A percentile compares a stretch with the other conserved stretches of the same genome.
Conservation (phyloP, 2,329 filamentous ascomycete species). For the Fusarium sp. region DNA sequence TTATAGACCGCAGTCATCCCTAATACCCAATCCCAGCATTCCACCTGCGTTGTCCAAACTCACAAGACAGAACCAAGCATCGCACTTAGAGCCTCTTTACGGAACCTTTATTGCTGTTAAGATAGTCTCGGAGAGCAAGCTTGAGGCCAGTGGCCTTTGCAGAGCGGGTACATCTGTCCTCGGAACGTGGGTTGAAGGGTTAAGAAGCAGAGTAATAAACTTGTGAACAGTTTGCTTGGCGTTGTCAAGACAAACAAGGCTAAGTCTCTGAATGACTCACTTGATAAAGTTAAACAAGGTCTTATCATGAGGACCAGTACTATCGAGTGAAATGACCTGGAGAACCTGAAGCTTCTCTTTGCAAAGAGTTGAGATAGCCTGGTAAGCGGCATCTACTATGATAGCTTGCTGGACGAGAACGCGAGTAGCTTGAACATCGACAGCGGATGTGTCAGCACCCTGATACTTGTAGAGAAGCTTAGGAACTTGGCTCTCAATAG, state of each 20-base stretch:
- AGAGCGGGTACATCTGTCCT: neutral
- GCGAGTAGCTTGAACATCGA: neutral
- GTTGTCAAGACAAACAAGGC: neutral
- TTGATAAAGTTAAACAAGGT: slow-evolving; percentile 26
- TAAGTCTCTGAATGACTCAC: slow-evolving; percentile 9
- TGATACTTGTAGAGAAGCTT: slow-evolving; percentile 5
- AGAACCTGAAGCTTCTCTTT: slow-evolving; percentile 3
- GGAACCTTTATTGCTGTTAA: neutral
- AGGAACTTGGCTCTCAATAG: neutral
- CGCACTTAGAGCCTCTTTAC: neutral
- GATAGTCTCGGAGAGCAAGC: slow-evolving; percentile 15
- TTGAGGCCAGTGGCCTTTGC: neutral
- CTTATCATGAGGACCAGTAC: neutral
- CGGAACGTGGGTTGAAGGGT: neutral
- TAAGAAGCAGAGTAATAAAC: slow-evolving; percentile 11
- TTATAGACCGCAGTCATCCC: too few relatives aligned
- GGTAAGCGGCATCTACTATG: slow-evolving; percentile 27
- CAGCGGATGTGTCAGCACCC: neutral
- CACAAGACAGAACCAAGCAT: neutral
- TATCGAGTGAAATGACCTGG: slow-evolving; percentile 2
- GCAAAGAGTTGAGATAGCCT: slow-evolving; percentile 9
- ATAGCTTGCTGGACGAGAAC: slow-evolving; percentile 28
- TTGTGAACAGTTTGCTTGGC: slow-evolving; percentile 19
- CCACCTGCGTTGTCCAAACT: neutral
- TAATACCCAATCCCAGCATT: too few relatives aligned